Conservation (phyloP, 768 basidiomycete genomes). For the Boletus fagicola region DNA sequence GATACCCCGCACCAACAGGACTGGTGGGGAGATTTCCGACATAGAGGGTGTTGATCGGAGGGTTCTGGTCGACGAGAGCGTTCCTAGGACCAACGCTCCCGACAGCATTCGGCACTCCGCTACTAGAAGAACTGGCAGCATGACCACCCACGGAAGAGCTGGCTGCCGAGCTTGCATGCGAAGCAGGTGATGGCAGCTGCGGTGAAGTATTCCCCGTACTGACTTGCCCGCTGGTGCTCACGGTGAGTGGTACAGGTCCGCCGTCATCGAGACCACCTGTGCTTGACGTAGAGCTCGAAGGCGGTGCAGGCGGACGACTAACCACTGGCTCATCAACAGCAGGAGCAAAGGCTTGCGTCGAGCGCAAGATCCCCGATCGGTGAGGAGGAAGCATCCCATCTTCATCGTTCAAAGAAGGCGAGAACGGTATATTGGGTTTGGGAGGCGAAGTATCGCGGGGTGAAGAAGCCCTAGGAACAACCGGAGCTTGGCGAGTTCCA, state of each 20-base stretch:
- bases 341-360: constrained; percentile 24
- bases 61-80: constrained; percentile 79
- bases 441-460: constrained; percentile 29
- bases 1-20: constrained; percentile 65
- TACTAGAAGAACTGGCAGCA: constrained; percentile 31
- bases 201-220: constrained; percentile 51
- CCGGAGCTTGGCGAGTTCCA: constrained; percentile 24
- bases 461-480: constrained; percentile 26
- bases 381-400: constrained; percentile 36
- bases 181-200: constrained; percentile 74
- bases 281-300: constrained; percentile 42
- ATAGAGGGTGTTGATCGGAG: constrained; percentile 98
- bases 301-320: constrained; percentile 34
- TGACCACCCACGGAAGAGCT: constrained; percentile 36
- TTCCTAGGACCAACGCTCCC: constrained; percentile 35
- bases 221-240: constrained; percentile 45
- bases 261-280: constrained; percentile 42
- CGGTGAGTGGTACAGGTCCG: constrained; percentile 34
- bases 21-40: constrained; percentile 95
- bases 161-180: constrained; percentile 52
- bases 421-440: constrained; percentile 23
- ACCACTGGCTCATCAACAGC: constrained; percentile 26
- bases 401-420: constrained; percentile 25
- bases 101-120: constrained; percentile 20
- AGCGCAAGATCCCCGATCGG: constrained; percentile 29